Evolutionary conservation across 331 rosid genomes (phyloP), one percentile per base, ranked within the genome.

Genomic region (Spiraea crenata): DNA sequence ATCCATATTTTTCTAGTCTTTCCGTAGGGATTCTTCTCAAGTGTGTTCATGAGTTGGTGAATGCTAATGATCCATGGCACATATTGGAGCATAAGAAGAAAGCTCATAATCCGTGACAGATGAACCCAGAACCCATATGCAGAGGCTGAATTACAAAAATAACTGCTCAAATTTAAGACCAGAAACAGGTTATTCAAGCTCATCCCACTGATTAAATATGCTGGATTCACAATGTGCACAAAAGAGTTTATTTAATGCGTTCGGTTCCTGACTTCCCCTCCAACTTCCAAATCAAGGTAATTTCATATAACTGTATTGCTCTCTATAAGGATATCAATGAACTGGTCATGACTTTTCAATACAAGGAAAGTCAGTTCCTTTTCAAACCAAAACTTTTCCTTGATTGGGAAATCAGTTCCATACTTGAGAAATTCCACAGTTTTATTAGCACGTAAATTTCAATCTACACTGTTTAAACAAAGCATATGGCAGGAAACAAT

Each of bases 401-500:
- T 25, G 31, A 25, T 25, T 25, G 31, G 31, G 31, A 25, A 25
- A 25, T 25, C 31, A 63, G 62, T 42, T 15, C 20, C 65, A 63
- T 54, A 37, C 47, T 40, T 37, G 35, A 41, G 78, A 77, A 70
- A 69, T 65, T 9, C 65, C 77, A 63, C 34, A 49, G 19, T 57
- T 47, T 80, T 71, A 84, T 81, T 78, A 63, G 81, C 84, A 78
- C 56, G 34, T 47, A 73, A 80, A 82, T 62, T 57, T 78, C 81
- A 71, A 75, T 73, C 77, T 85, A 82, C 87, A 87, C 63, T 57
- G 70, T 80, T 73, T 65, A 74, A 74, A 80, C 83, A 76, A 45
- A 75, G 55, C 73, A 74, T 76, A 72, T 61, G 78, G 63, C 70
- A 76, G 78, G 66, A 80, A 83, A 83, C 88, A 90, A 83, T 86